Evolutionary conservation across 257 asterid species (phyloP).

Genomic region (Rauvolfia tetraphylla): DNA sequence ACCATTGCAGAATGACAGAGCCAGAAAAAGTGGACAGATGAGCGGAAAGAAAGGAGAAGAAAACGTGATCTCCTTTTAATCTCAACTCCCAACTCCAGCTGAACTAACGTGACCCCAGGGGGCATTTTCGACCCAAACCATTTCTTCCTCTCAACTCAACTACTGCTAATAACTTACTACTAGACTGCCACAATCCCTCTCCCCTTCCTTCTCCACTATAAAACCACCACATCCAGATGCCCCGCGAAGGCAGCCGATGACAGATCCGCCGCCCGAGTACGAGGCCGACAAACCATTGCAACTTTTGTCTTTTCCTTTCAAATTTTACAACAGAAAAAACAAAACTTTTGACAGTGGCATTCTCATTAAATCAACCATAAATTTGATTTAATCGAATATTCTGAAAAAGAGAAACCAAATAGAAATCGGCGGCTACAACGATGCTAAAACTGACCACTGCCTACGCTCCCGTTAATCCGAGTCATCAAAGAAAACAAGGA

Average conservation of each 20-base stretch:
- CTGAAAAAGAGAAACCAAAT: neutral
- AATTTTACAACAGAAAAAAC: neutral
- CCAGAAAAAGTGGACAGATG: neutral
- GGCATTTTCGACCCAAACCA: constrained; percentile 7
- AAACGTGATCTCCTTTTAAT: neutral
- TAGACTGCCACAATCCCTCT: neutral
- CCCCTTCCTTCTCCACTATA: neutral
- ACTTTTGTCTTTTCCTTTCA: neutral
- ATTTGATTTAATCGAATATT: neutral
- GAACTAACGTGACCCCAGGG: constrained; percentile 3
- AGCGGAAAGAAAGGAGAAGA: neutral
- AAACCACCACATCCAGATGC: neutral
- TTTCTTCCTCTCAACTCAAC: neutral
- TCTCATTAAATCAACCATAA: neutral
- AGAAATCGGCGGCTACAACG: neutral
- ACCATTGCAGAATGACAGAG: neutral
- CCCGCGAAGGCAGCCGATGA: neutral
- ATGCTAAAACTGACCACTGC: neutral
- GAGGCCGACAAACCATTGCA: neutral
- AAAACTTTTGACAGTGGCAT: neutral
- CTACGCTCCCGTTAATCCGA: no score
- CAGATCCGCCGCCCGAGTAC: neutral
- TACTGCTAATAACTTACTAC: neutral
- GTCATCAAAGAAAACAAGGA: neutral
- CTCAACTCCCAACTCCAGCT: neutral